phyloP scores from a whole-genome alignment of 805 yeast genomes.

The Zygosaccharomyces lentus region DNA sequence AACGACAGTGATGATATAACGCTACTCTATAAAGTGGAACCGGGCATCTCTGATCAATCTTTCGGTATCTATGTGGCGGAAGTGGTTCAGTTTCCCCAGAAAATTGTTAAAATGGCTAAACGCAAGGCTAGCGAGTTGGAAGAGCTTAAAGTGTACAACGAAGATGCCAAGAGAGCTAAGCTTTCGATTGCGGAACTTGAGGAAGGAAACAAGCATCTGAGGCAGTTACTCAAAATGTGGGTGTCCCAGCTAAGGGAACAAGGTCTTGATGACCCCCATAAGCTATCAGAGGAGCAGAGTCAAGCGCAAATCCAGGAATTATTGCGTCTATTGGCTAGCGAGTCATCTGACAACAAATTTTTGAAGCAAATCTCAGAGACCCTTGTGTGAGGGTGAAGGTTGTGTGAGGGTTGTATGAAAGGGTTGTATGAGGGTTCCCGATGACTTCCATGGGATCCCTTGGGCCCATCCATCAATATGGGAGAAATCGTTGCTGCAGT shows the following conservation, averaged over 20 bases:
- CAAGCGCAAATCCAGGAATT: conserved; percentile 25
- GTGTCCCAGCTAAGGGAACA: conserved; percentile 38
- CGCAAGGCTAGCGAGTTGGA: conserved; percentile 87
- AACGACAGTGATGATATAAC: conserved; percentile 63
- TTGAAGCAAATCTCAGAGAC: conserved; percentile 21
- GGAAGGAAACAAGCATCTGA: conserved; percentile 47
- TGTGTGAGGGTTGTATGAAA: too few relatives aligned
- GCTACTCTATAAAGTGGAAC: conserved; percentile 85
- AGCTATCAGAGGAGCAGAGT: conserved; percentile 35
- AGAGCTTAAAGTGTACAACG: conserved; percentile 44
- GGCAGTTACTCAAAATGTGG: conserved; percentile 52
- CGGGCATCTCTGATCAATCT: conserved; percentile 92
- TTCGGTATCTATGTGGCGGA: conserved; percentile 98
- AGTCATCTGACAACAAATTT: conserved; percentile 16
- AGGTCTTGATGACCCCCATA: conserved; percentile 23
- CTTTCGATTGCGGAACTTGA: conserved; percentile 47
- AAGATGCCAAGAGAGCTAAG: conserved; percentile 47
- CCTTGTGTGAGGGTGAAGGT: conserved; percentile 17
- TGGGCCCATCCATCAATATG: too few relatives aligned
- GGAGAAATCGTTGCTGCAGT: background rate
- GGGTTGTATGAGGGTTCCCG: too few relatives aligned
- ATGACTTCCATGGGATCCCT: too few relatives aligned
- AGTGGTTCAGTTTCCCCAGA: conserved; percentile 85
- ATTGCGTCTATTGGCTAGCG: conserved; percentile 17
- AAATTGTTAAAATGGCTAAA: conserved; percentile 92